Evolutionary conservation across 176 grass and related monocot species (phyloP).

Genomic region (Ensete ventricosum): DNA sequence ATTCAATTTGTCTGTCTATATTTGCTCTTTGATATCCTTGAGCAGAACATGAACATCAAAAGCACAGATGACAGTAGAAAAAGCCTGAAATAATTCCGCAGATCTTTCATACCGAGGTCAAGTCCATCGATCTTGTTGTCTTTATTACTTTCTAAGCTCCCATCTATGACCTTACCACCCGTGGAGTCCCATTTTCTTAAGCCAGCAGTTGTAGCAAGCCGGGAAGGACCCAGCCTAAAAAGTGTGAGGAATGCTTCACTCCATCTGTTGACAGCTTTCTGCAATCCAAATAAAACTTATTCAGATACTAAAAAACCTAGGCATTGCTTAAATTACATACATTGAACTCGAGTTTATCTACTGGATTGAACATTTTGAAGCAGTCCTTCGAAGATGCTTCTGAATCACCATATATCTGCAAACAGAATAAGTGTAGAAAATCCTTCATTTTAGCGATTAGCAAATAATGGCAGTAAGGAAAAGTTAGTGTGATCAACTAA

Average conservation of each 20-base stretch:
- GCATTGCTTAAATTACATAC: constrained; percentile 29
- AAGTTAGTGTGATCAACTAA: constrained; percentile 28
- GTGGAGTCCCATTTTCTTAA: constrained; percentile 22
- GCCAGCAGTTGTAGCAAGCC: constrained; percentile 25
- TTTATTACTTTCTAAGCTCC: constrained; percentile 8
- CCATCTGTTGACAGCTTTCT: constrained; percentile 80
- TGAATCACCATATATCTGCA: constrained; percentile 86
- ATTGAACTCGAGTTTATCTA: constrained; percentile 61
- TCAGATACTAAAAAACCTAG: not conserved
- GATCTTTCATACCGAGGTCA: constrained; percentile 85
- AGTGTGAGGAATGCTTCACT: constrained; percentile 70
- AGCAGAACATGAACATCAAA: constrained; percentile 96
- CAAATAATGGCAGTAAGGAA: not conserved
- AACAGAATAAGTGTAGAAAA: constrained; percentile 3
- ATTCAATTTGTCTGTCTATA: constrained; percentile 27
- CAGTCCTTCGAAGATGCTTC: constrained; percentile 59
- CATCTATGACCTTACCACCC: constrained; percentile 31
- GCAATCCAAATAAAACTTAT: constrained; percentile 8
- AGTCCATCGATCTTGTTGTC: constrained; percentile 58
- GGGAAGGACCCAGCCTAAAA: constrained; percentile 56
- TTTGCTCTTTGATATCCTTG: constrained; percentile 84
- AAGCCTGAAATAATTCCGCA: constrained; percentile 83
- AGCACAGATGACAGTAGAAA: constrained; percentile 84
- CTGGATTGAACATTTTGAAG: constrained; percentile 98
- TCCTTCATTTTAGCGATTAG: constrained; percentile 1